phyloP scores from a whole-genome alignment of 1,139 yeast species.

The Blastobotrys buckinghamii region DNA sequence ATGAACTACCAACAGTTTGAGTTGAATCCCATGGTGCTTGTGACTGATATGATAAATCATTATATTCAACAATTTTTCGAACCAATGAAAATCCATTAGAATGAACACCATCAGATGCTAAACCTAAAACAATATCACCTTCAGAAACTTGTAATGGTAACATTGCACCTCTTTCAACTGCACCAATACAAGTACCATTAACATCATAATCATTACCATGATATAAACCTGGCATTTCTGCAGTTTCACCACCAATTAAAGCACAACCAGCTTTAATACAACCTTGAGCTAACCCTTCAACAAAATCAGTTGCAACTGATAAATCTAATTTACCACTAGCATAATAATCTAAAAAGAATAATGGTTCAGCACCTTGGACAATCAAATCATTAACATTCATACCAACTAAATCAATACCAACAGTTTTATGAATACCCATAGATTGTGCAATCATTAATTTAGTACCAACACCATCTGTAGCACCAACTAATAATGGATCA shows the following conservation, averaged over 20 bases:
- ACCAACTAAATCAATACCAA: conserved; percentile 96
- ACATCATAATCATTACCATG: conserved; percentile 94
- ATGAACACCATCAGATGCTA: conserved; percentile 88
- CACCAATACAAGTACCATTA: conserved; percentile 98
- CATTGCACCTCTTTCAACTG: conserved; percentile 74
- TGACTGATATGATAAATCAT: conserved; percentile 61
- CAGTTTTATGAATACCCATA: conserved; percentile 84
- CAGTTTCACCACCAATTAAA: conserved; percentile 96
- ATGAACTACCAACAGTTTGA: conserved; percentile 76
- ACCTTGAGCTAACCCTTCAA: conserved; percentile 93
- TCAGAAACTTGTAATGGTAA: conserved; percentile 71
- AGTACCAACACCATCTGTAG: conserved; percentile 99
- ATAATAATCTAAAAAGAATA: conserved; percentile 91
- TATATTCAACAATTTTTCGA: conserved; percentile 84
- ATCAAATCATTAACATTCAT: conserved; percentile 98
- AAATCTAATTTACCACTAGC: conserved; percentile 92
- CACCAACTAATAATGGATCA: conserved; percentile 83
- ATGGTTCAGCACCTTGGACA: conserved; percentile 98
- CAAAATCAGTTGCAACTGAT: conserved; percentile 79
- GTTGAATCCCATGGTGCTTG: conserved; percentile 81
- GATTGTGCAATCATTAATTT: conserved; percentile 92
- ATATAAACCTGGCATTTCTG: conserved; percentile 99
- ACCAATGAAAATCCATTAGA: conserved; percentile 95
- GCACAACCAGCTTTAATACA: conserved; percentile 97
- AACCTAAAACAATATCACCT: conserved; percentile 82